Evolutionary conservation across 2,329 filamentous ascomycete genomes (phyloP), one percentile per base, ranked within the genome.

Genomic region (Eutypella sp.): DNA sequence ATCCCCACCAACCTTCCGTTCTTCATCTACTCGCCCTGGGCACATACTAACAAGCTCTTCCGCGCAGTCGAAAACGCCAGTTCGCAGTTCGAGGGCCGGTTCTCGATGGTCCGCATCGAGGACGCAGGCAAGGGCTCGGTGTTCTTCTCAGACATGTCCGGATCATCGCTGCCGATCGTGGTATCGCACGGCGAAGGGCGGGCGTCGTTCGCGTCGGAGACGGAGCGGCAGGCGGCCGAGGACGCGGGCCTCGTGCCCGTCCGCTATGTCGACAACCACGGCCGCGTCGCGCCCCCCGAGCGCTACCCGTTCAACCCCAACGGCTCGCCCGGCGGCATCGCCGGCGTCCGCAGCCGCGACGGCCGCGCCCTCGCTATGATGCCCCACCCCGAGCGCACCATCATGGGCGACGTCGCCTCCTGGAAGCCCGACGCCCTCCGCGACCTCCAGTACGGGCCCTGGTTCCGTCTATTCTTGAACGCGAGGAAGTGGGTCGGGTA

Each of bases 151-250:
- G 89, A 87, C 59, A 96, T 97, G 91, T 69, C 81, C 55, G 87
- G 87, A 45, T 88, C 86, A 4, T 79, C 80, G 2, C 75, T 97
- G 6, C 91, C 91, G 25, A 93, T 96, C 38, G 88, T 84, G 19
- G 87, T 92, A 15, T 90, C 90, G 0, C 91, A 97, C 69, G 91
- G 90, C 41, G 92, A 99, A 68, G 93, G 93, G 13, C 82, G 89
- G 25, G 93, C 92, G 13, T 72, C 74, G 7, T 91, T 91, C 64
- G 64, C 72, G 2, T 73, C 73, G n/a, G 69, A 73, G 10, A 71
- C 74, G 15, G 70, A 71, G 42, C 65, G 78, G 16, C 67, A 75
- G 47, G 66, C 67, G 2, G 74, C 95, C 44, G 75, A 82, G 41
- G 74, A 78, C 33, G 73, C 82, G 40, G 84, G 85, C 20, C 78